Conservation (phyloP, 495 filamentous ascomycete genomes). For the Aspergillus kassunensis region DNA sequence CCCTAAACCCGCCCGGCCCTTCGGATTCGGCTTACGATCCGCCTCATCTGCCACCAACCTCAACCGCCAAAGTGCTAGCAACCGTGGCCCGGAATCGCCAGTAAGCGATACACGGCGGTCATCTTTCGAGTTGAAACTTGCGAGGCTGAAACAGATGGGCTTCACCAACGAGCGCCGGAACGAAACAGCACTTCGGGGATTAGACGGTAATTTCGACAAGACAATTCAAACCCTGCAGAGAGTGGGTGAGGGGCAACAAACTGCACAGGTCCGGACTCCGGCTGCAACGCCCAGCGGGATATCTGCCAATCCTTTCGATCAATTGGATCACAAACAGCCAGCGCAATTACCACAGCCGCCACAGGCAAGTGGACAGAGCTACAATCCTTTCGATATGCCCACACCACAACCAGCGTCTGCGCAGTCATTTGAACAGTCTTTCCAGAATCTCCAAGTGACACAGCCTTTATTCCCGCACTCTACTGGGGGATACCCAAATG, state of each 20-base stretch:
- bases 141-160: constrained; percentile 82
- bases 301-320: constrained; percentile 51
- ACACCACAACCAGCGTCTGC: constrained; percentile 45
- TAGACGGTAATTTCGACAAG: constrained; percentile 78
- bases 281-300: constrained; percentile 21
- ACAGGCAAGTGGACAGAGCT: constrained; percentile 21
- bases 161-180: constrained; percentile 84
- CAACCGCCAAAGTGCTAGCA: constrained; percentile 28
- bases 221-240: constrained; percentile 77
- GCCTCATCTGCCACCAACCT: constrained; percentile 66
- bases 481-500: constrained; percentile 68
- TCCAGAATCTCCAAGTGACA: constrained; percentile 69
- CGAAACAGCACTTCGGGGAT: constrained; percentile 68
- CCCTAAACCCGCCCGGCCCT: constrained; percentile 73
- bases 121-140: constrained; percentile 65
- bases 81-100: constrained; percentile 27
- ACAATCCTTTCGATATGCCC: constrained; percentile 67
- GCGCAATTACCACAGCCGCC: constrained; percentile 22
- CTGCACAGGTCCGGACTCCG: constrained; percentile 37
- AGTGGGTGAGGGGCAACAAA: constrained; percentile 62
- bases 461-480: constrained; percentile 77
- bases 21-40: constrained; percentile 67
- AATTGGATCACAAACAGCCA: constrained; percentile 34
- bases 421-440: constrained; percentile 61
- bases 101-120: constrained; percentile 22